Percentiles rank a stretch among this genome's conserved stretches.
Evolutionary conservation across 768 basidiomycete species (phyloP).

Genomic region (Cyclocybe cylindracea): DNA sequence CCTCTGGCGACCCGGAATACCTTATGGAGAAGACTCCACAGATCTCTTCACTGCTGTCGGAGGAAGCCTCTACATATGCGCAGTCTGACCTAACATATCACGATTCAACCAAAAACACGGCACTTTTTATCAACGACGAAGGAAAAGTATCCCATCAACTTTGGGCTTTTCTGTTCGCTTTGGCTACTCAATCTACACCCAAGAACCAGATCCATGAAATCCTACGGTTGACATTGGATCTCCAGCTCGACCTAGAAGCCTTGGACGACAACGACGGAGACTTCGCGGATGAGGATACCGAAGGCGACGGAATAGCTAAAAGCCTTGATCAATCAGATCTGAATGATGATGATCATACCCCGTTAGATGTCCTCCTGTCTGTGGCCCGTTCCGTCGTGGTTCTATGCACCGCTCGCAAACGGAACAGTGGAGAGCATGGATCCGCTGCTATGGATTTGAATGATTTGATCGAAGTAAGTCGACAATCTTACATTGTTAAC

Average conservation of each 20-base stretch:
- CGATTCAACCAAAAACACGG: slow-evolving; percentile 11
- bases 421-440: slow-evolving; percentile 26
- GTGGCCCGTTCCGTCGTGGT: slow-evolving; percentile 22
- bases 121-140: slow-evolving; percentile 42
- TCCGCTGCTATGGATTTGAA: slow-evolving; percentile 27
- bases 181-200: not conserved
- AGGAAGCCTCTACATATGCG: slow-evolving; percentile 2
- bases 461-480: slow-evolving; percentile 38
- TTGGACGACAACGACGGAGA: not conserved
- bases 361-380: slow-evolving; percentile 3
- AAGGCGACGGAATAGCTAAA: not conserved
- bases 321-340: too few relatives aligned
- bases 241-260: slow-evolving; percentile 10
- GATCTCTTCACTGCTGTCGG: not conserved
- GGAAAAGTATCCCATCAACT: slow-evolving; percentile 51
- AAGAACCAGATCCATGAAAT: not conserved
- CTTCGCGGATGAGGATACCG: not conserved
- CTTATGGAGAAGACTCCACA: not conserved
- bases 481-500: not conserved
- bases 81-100: slow-evolving; percentile 16
- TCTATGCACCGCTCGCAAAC: slow-evolving; percentile 33
- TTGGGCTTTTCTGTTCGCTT: slow-evolving; percentile 39
- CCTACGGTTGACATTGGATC: slow-evolving; percentile 3
- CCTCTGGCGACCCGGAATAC: not conserved
- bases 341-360: not conserved